Percentiles rank a stretch among this genome's conserved stretches.
These are phyloP conservation scores for Lotus japonicus DNA, from an alignment of 306 rosid species.

Conservation along the genomic window DNA sequence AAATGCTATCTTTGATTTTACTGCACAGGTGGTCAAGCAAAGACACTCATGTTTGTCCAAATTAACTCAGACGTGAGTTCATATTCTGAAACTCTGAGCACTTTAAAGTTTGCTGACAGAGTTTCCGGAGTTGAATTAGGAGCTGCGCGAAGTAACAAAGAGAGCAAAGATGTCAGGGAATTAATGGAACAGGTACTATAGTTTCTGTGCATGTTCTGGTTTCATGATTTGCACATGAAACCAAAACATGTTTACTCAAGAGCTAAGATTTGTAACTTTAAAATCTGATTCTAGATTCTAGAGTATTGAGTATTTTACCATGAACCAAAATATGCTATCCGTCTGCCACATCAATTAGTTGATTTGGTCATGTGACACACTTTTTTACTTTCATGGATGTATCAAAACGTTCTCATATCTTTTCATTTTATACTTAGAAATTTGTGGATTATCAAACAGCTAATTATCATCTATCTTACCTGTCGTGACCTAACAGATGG, in stretches of 20 bases:
- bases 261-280: no score
- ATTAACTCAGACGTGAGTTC: conserved; percentile 74
- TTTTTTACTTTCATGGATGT: not conserved
- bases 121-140: conserved; percentile 90
- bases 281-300: no score
- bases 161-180: conserved; percentile 66
- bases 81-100: conserved; percentile 65
- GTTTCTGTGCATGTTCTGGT: not conserved
- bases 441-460: not conserved
- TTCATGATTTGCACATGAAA: no score
- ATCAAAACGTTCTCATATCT: not conserved
- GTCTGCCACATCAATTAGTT: no score
- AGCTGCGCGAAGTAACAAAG: conserved; percentile 77
- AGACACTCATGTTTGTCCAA: conserved; percentile 92
- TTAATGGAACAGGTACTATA: conserved; percentile 69
- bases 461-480: not conserved
- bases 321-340: not conserved
- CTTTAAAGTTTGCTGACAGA: conserved; percentile 93
- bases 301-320: no score
- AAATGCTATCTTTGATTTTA: not conserved
- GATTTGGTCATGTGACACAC: not conserved
- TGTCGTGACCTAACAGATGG: conserved; percentile 45
- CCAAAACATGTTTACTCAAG: no score
- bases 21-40: conserved; percentile 82
- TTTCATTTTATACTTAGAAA: not conserved